Conservation (phyloP, 192 early-diverging fungal species). For the Entomortierella lignicola region DNA sequence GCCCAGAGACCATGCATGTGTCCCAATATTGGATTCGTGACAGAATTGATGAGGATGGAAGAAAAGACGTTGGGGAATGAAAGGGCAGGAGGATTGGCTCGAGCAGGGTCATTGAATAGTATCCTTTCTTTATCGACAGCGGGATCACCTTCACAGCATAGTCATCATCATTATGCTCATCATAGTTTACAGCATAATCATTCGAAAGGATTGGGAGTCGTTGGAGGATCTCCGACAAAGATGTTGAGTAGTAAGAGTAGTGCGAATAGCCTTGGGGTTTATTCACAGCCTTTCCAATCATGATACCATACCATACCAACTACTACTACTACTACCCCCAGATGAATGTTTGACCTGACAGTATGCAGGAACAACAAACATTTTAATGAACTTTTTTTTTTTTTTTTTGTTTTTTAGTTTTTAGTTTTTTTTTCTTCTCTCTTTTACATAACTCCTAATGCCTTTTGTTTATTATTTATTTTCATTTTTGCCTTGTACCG, state of each 20-base stretch:
- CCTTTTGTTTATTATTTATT: too few relatives aligned
- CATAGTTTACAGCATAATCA: constrained; percentile 32
- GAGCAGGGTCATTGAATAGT: constrained; percentile 42
- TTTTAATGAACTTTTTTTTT: neutral
- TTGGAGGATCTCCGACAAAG: constrained; percentile 16
- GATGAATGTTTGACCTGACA: neutral
- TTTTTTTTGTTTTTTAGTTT: neutral
- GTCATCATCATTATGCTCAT: constrained; percentile 24
- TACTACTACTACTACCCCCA: too few relatives aligned
- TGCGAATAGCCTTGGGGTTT: constrained; percentile 24
- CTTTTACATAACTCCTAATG: too few relatives aligned
- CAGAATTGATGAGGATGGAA: constrained; percentile 76
- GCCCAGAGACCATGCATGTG: constrained; percentile 71
- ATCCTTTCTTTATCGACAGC: constrained; percentile 41
- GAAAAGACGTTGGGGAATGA: constrained; percentile 63
- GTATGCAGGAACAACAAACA: neutral
- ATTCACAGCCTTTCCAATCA: constrained; percentile 7
- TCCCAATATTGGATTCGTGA: constrained; percentile 84
- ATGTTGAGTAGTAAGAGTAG: constrained; percentile 33
- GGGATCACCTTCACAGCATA: constrained; percentile 1
- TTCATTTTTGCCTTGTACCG: too few relatives aligned
- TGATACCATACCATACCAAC: too few relatives aligned
- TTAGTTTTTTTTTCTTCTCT: neutral
- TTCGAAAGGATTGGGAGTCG: constrained; percentile 3
- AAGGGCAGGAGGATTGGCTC: constrained; percentile 13